Percentiles rank a stretch among this genome's conserved stretches.
These are phyloP conservation scores for Helicostylum pulchrum DNA, from an alignment of 192 early-diverging fungal species.

Conservation along the genomic window DNA sequence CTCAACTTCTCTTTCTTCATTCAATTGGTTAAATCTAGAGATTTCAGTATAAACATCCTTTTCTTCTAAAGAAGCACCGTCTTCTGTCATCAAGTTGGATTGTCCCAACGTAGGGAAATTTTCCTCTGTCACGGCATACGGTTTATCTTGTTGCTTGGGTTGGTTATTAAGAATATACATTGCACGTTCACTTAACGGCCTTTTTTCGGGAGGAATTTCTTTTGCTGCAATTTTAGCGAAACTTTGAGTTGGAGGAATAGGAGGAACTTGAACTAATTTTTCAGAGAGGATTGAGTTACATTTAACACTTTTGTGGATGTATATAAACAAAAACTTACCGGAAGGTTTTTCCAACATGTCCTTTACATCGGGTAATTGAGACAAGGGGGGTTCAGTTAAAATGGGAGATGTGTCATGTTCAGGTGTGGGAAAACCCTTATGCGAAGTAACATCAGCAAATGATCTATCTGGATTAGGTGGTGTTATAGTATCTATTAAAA, in stretches of 20 bases:
- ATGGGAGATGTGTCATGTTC: neutral
- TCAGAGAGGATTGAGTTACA: neutral
- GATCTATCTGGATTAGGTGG: constrained; percentile 32
- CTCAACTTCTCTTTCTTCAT: neutral
- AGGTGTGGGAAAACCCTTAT: constrained; percentile 24
- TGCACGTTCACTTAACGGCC: neutral
- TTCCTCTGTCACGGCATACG: constrained; percentile 2
- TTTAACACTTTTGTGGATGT: too few relatives aligned
- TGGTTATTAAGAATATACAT: constrained; percentile 1
- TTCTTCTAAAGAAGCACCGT: constrained; percentile 5
- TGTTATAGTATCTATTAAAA: neutral
- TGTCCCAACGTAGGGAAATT: constrained; percentile 22
- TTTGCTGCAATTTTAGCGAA: constrained; percentile 34
- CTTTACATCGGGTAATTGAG: constrained; percentile 25
- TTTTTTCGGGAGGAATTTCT: constrained; percentile 7
- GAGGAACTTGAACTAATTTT: constrained; percentile 21
- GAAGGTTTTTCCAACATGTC: constrained; percentile 26
- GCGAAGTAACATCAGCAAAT: constrained; percentile 20
- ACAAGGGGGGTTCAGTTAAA: neutral
- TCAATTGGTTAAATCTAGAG: constrained; percentile 4
- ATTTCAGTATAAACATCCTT: constrained; percentile 15
- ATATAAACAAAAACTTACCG: constrained; percentile 5
- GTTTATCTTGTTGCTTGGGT: neutral
- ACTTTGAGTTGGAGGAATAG: constrained; percentile 18
- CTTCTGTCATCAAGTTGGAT: constrained; percentile 15